phyloP scores from a whole-genome alignment of 345 rosid genomes.

The Populus pruinosa region DNA sequence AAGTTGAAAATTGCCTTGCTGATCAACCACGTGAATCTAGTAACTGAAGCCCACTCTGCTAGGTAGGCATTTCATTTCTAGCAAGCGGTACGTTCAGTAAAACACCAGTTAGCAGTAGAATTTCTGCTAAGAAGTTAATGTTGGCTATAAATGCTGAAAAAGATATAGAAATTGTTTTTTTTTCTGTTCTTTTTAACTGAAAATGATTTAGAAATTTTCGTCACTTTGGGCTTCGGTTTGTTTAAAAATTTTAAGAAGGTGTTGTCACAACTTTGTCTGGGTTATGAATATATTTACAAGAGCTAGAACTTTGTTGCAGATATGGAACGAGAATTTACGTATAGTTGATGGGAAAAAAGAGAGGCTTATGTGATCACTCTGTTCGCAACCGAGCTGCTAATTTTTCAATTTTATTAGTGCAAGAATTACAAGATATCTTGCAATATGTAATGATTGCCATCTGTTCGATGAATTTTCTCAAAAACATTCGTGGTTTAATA shows the following conservation, averaged over 20 bases:
- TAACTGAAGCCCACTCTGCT: background rate
- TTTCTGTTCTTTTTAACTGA: background rate
- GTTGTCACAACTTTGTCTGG: too few relatives aligned
- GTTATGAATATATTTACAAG: too few relatives aligned
- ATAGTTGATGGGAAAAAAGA: too few relatives aligned
- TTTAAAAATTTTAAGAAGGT: background rate
- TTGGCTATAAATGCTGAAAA: background rate
- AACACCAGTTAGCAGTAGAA: background rate
- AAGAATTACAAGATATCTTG: too few relatives aligned
- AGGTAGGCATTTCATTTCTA: background rate
- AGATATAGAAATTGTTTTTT: background rate
- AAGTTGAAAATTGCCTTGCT: background rate
- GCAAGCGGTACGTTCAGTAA: background rate
- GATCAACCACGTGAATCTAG: background rate
- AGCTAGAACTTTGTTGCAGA: too few relatives aligned
- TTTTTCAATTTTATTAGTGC: too few relatives aligned
- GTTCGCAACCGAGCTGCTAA: too few relatives aligned
- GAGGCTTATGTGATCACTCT: too few relatives aligned
- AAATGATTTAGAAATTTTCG: background rate
- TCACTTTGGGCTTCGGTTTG: background rate
- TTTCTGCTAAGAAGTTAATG: background rate
- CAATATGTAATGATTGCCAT: too few relatives aligned
- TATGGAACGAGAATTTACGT: too few relatives aligned
- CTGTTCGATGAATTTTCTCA: too few relatives aligned
- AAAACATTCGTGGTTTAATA: too few relatives aligned